Percentiles rank a stretch among this genome's conserved stretches.
Conservation (phyloP, 306 rosid genomes). For the Morella rubra region DNA sequence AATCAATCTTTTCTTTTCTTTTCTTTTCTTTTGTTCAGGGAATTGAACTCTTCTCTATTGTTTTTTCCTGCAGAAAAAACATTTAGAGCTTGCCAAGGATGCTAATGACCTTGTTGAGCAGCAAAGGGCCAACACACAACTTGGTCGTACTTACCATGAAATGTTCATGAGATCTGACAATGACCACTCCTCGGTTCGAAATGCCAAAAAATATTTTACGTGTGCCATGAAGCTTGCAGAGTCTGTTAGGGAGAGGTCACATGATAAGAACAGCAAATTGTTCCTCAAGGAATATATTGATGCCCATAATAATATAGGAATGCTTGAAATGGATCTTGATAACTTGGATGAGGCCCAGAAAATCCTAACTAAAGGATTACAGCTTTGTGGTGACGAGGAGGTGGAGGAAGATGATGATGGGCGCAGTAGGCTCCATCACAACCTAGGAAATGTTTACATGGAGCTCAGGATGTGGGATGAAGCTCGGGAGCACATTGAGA, state of each 20-base stretch:
- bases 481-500: constrained; percentile 60
- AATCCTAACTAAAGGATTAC: constrained; percentile 48
- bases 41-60: background rate
- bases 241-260: constrained; percentile 60
- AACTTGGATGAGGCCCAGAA: constrained; percentile 67
- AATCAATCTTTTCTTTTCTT: too few species aligned
- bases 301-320: constrained; percentile 79
- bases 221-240: constrained; percentile 69
- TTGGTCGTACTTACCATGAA: constrained; percentile 85
- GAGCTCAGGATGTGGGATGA: constrained; percentile 75
- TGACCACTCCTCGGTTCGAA: constrained; percentile 59
- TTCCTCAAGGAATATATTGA: constrained; percentile 75
- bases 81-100: constrained; percentile 75
- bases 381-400: constrained; percentile 85
- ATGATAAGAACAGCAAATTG: constrained; percentile 40
- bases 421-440: constrained; percentile 88
- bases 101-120: constrained; percentile 68
- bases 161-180: constrained; percentile 50
- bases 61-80: constrained; percentile 61
- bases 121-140: constrained; percentile 87
- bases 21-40: background rate
- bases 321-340: constrained; percentile 87
- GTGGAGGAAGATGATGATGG: constrained; percentile 56
- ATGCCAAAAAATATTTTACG: constrained; percentile 79
- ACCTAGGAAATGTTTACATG: constrained; percentile 76